Evolutionary conservation across 2,329 filamentous ascomycete species (phyloP).

Genomic region (Uncinocarpus reesii): DNA sequence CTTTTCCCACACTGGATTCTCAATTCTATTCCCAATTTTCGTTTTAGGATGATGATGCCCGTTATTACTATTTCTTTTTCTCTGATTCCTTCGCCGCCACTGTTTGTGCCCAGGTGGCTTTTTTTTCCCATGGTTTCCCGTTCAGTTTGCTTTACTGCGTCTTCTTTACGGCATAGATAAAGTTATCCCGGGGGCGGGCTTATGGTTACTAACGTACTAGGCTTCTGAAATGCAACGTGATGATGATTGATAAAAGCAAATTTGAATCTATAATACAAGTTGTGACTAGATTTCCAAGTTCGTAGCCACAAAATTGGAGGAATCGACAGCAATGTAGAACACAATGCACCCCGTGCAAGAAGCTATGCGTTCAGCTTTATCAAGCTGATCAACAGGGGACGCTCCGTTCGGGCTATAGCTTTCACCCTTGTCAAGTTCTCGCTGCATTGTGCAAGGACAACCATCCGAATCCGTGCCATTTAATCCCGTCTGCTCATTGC

Average conservation of each 20-base stretch:
- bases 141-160: not conserved
- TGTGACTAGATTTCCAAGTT: not conserved
- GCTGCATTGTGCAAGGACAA: too few species aligned
- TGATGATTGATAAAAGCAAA: slow-evolving; percentile 2
- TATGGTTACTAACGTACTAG: slow-evolving; percentile 8
- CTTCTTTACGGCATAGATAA: slow-evolving; percentile 10
- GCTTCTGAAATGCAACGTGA: slow-evolving; percentile 9
- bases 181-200: slow-evolving; percentile 10
- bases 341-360: not conserved
- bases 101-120: not conserved
- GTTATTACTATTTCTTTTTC: not conserved
- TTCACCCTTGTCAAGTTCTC: too few species aligned
- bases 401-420: too few species aligned
- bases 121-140: not conserved
- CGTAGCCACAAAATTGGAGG: not conserved
- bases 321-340: not conserved
- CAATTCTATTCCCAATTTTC: not conserved
- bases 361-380: not conserved
- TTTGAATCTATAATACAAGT: slow-evolving; percentile 6
- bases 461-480: too few species aligned
- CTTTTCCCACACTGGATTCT: not conserved
- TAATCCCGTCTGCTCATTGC: too few species aligned
- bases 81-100: not conserved
- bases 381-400: too few species aligned
- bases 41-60: slow-evolving; percentile 5